These are phyloP conservation scores for Daldinia eschscholtzii DNA, from an alignment of 2,329 filamentous ascomycete species.

Conservation along the genomic window DNA sequence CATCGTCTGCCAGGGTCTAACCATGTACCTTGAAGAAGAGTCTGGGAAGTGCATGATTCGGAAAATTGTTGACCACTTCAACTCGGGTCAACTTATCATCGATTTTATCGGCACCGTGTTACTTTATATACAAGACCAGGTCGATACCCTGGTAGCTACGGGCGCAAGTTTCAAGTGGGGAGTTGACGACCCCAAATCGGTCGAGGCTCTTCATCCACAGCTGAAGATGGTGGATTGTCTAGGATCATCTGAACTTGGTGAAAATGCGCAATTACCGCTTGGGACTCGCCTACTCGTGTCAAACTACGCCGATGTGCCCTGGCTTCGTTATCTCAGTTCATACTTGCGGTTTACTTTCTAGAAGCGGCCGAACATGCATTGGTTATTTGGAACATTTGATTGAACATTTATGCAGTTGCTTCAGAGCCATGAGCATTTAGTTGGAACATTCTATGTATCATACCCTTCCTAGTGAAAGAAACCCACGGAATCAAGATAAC, in stretches of 20 bases:
- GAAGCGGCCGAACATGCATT: not conserved
- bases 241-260: slow-evolving; percentile 34
- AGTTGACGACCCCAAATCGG: slow-evolving; percentile 44
- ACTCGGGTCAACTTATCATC: slow-evolving; percentile 48
- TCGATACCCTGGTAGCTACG: slow-evolving; percentile 36
- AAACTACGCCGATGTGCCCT: slow-evolving; percentile 38
- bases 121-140: slow-evolving; percentile 32
- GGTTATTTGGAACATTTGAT: not conserved
- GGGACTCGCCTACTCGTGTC: slow-evolving; percentile 31
- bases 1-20: slow-evolving; percentile 53
- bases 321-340: slow-evolving; percentile 40
- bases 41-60: slow-evolving; percentile 45
- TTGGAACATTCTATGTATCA: not conserved
- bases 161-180: slow-evolving; percentile 47
- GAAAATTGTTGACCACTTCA: slow-evolving; percentile 47
- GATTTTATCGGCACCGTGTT: slow-evolving; percentile 44
- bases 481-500: not conserved
- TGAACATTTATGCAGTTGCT: not conserved
- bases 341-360: slow-evolving; percentile 40
- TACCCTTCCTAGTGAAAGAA: not conserved
- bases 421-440: not conserved
- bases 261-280: slow-evolving; percentile 29
- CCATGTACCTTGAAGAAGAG: slow-evolving; percentile 50
- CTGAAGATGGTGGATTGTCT: slow-evolving; percentile 43
- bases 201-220: slow-evolving; percentile 44